Conservation (phyloP, 2,329 filamentous ascomycete species). For the Fusarium haematococcum region DNA sequence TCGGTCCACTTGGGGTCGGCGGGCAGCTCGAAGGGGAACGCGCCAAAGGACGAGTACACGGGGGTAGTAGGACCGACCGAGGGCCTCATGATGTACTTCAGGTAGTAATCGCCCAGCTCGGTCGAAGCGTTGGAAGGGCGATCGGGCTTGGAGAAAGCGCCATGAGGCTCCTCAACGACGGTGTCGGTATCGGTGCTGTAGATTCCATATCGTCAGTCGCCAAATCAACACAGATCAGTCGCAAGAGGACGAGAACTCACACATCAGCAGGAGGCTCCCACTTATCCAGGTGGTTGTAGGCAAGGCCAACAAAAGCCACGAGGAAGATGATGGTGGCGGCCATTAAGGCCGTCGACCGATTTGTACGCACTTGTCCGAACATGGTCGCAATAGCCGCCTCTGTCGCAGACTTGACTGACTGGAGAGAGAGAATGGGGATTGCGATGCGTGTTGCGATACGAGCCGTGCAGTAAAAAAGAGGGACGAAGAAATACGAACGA, state of each 20-base stretch:
- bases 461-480: conserved; percentile 2
- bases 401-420: not conserved
- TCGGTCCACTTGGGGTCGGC: conserved; percentile 47
- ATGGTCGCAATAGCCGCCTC: conserved; percentile 46
- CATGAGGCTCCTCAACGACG: conserved; percentile 32
- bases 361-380: conserved; percentile 48
- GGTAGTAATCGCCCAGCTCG: conserved; percentile 48
- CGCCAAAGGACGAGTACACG: conserved; percentile 48
- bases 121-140: conserved; percentile 30
- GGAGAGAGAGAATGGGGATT: not conserved
- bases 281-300: conserved; percentile 49
- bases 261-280: conserved; percentile 43
- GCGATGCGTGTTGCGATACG: not conserved
- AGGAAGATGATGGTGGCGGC: conserved; percentile 49
- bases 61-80: conserved; percentile 41
- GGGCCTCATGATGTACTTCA: conserved; percentile 49
- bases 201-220: not conserved
- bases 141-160: conserved; percentile 30
- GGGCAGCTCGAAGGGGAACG: conserved; percentile 48
- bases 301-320: conserved; percentile 47
- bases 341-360: conserved; percentile 46
- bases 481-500: not conserved
- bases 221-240: not conserved
- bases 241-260: conserved; percentile 26
- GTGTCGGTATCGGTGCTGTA: conserved; percentile 39